Evolutionary conservation across 177 flowering plant genomes (phyloP).

Genomic region (Vitis hybrid): DNA sequence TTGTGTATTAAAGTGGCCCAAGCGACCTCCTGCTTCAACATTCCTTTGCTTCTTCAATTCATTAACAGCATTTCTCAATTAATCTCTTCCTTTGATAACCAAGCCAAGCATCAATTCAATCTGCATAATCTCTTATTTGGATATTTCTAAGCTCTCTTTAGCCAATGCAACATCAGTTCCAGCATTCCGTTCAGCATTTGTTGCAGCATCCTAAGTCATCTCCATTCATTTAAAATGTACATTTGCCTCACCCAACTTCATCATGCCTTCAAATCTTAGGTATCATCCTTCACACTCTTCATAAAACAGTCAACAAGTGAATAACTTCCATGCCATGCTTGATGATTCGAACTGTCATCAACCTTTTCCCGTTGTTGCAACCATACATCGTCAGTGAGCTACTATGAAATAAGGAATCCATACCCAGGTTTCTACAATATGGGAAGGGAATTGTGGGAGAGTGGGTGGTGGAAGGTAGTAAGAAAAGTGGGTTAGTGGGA

Average conservation of each 20-base stretch:
- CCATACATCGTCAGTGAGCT: no score
- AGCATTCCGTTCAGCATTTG: slow-evolving; percentile 50
- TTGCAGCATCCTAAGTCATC: slow-evolving; percentile 68
- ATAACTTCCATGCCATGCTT: no score
- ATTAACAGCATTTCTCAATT: slow-evolving; percentile 41
- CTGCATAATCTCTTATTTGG: slow-evolving; percentile 48
- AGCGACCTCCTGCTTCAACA: slow-evolving; percentile 36
- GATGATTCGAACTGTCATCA: no score
- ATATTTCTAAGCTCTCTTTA: slow-evolving; percentile 57
- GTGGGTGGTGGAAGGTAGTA: no score
- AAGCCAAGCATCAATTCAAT: slow-evolving; percentile 59
- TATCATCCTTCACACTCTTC: no score
- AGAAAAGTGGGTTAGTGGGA: no score
- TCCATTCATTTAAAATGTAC: slow-evolving; percentile 66
- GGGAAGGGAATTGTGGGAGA: no score
- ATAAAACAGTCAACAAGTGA: no score
- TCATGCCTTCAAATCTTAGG: slow-evolving; percentile 42
- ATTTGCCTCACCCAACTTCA: slow-evolving; percentile 68
- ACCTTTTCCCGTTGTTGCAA: no score
- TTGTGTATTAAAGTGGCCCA: slow-evolving; percentile 9
- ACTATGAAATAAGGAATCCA: no score
- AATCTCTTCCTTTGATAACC: slow-evolving; percentile 70
- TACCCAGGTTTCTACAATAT: no score
- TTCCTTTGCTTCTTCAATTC: slow-evolving; percentile 44
- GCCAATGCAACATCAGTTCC: slow-evolving; percentile 65